Percentiles rank a stretch among this genome's conserved stretches.
phyloP scores from a whole-genome alignment of 2,329 filamentous ascomycete species.

The Sporothrix curviconia region DNA sequence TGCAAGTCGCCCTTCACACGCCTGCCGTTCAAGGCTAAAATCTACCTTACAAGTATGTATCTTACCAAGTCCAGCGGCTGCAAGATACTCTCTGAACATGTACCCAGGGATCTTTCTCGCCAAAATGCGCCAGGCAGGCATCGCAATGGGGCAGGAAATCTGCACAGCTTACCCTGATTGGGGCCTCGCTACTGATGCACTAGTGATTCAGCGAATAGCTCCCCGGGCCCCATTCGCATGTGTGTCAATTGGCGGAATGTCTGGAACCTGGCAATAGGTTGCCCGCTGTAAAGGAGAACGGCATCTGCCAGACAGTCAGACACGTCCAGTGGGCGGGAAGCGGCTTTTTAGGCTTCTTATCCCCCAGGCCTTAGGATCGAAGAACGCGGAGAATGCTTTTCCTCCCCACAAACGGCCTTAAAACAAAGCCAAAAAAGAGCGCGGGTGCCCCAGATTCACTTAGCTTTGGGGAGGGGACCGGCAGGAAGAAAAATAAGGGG shows the following conservation, averaged over 20 bases:
- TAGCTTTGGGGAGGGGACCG: background rate
- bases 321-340: background rate
- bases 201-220: background rate
- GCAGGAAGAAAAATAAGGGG: no score
- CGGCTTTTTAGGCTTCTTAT: background rate
- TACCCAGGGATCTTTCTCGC: background rate
- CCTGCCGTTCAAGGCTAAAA: no score
- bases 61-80: no score
- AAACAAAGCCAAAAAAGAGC: background rate
- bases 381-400: constrained; percentile 8
- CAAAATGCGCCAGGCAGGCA: background rate
- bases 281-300: background rate
- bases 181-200: background rate
- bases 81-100: background rate
- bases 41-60: no score
- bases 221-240: background rate
- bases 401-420: background rate
- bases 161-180: background rate
- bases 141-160: background rate
- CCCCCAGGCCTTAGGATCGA: background rate
- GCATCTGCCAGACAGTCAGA: background rate
- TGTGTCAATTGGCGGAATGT: background rate
- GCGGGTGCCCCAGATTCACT: constrained; percentile 3
- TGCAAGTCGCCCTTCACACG: no score
- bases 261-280: background rate